Evolutionary conservation across 768 basidiomycete genomes (phyloP).

Genomic region (Collybia sp.): DNA sequence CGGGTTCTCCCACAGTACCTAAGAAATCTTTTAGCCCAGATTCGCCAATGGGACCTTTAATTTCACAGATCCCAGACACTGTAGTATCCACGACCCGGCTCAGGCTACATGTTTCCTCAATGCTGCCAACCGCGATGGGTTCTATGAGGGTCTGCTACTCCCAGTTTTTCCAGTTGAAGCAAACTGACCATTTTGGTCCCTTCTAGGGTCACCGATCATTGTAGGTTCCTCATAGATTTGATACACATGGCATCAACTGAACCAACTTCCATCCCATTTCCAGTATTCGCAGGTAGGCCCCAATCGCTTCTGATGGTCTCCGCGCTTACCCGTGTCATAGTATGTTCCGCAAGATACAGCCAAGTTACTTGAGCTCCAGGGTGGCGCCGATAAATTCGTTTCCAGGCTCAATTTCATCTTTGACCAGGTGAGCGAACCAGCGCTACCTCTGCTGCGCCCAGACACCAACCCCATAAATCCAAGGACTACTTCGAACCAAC

Average conservation of each 20-base stretch:
- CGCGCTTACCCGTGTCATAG: constrained; percentile 20
- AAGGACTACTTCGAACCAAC: constrained; percentile 59
- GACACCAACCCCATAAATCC: background rate
- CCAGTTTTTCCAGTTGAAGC: background rate
- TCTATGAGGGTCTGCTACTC: constrained; percentile 44
- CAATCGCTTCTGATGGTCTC: background rate
- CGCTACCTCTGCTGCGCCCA: background rate
- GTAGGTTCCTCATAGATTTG: constrained; percentile 26
- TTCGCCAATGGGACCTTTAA: constrained; percentile 55
- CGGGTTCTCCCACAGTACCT: background rate
- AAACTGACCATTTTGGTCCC: background rate
- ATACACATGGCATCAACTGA: background rate
- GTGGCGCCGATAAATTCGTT: constrained; percentile 50
- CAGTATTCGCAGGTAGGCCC: constrained; percentile 50
- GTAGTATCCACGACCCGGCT: constrained; percentile 56
- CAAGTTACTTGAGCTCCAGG: constrained; percentile 55
- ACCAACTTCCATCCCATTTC: background rate
- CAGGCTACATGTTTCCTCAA: constrained; percentile 58
- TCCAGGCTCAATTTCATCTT: constrained; percentile 54
- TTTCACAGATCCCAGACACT: constrained; percentile 64
- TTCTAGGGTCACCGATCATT: constrained; percentile 46
- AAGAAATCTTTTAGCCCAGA: constrained; percentile 32
- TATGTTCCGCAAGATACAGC: constrained; percentile 66
- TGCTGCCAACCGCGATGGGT: constrained; percentile 51
- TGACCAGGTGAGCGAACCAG: constrained; percentile 31